Percentiles rank a stretch among this genome's conserved stretches.
Evolutionary conservation across 176 grass and related monocot species (phyloP).

Genomic region (Paspalum vaginatum): DNA sequence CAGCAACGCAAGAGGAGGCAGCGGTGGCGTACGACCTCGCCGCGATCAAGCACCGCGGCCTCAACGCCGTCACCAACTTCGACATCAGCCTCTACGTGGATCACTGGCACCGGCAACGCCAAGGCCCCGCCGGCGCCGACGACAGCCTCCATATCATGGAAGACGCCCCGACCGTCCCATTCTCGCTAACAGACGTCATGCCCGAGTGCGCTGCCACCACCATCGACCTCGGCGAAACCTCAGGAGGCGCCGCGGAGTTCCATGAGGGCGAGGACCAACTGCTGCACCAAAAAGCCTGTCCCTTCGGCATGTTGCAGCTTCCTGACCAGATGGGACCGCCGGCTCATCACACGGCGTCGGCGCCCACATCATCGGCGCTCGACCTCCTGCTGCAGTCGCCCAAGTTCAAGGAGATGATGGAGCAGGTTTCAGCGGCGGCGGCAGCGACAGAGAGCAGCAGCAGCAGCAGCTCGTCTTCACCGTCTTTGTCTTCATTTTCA

Average conservation of each 20-base stretch:
- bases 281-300: neutral
- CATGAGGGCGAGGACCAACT: neutral
- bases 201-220: neutral
- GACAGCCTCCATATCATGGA: neutral
- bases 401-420: constrained; percentile 62
- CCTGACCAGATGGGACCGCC: neutral
- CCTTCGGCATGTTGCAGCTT: neutral
- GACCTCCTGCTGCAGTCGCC: constrained; percentile 42
- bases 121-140: neutral
- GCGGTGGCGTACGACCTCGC: constrained; percentile 81
- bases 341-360: neutral
- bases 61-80: constrained; percentile 82
- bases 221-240: neutral
- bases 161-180: neutral
- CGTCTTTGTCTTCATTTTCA: neutral
- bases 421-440: constrained; percentile 7
- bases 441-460: neutral
- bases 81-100: constrained; percentile 65
- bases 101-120: constrained; percentile 24
- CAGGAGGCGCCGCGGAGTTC: neutral
- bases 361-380: constrained; percentile 4
- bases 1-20: constrained; percentile 81
- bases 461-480: neutral
- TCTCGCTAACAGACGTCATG: neutral
- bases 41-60: constrained; percentile 69